Evolutionary conservation across 495 filamentous ascomycete species (phyloP).

Genomic region (Aspergillus nidulans): DNA sequence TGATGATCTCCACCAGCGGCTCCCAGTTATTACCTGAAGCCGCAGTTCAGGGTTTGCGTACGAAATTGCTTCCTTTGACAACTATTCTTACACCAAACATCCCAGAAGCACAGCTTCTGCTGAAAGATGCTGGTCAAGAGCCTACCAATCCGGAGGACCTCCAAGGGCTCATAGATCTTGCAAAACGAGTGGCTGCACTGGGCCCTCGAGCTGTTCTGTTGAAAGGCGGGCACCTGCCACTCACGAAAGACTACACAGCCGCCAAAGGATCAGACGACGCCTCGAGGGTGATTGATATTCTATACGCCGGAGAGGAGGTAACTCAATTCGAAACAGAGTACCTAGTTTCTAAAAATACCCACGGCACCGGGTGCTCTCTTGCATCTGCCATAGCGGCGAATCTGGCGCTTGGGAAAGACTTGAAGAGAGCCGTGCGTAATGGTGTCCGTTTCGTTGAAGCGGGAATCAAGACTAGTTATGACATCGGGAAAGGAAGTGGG

Average conservation of each 20-base stretch:
- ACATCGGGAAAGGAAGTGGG: slow-evolving; percentile 75
- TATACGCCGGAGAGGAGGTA: slow-evolving; percentile 54
- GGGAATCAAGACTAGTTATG: slow-evolving; percentile 71
- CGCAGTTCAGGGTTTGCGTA: slow-evolving; percentile 61
- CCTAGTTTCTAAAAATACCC: slow-evolving; percentile 71
- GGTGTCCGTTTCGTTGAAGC: slow-evolving; percentile 79
- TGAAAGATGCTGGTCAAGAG: slow-evolving; percentile 54
- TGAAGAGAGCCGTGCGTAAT: slow-evolving; percentile 60
- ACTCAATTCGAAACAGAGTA: slow-evolving; percentile 65
- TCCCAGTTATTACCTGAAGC: slow-evolving; percentile 66
- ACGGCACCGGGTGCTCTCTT: slow-evolving; percentile 93
- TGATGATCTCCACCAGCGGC: slow-evolving; percentile 90
- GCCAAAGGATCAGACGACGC: slow-evolving; percentile 54
- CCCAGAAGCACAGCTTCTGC: slow-evolving; percentile 75
- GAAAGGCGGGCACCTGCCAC: slow-evolving; percentile 88
- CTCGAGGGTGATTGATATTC: slow-evolving; percentile 67
- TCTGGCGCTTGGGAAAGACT: slow-evolving; percentile 60
- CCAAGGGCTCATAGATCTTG: slow-evolving; percentile 62
- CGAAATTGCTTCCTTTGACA: slow-evolving; percentile 66
- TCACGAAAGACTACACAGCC: slow-evolving; percentile 54
- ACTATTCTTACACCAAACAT: slow-evolving; percentile 89
- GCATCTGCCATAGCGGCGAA: slow-evolving; percentile 92
- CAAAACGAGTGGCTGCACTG: slow-evolving; percentile 57
- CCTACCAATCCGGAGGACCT: slow-evolving; percentile 48
- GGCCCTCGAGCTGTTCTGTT: slow-evolving; percentile 78